Base-by-base conservation (phyloP, 805 yeast genomes). In the Candida xyloterini region DNA sequence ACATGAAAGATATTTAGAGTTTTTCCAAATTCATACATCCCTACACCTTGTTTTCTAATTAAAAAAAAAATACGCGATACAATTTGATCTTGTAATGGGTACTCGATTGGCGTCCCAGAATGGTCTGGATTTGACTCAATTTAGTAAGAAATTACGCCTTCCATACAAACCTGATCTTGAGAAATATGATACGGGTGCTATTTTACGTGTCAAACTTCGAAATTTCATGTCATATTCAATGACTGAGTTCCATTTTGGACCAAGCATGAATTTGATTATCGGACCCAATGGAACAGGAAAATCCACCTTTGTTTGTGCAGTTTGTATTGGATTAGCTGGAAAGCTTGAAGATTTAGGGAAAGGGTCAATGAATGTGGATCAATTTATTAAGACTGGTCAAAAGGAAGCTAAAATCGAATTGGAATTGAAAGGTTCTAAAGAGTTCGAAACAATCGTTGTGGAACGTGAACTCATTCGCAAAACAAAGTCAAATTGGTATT, bases 281-380 rank as follows among this genome's bases (percentile, higher is more conserved):
- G 99, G 97, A 0, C 97, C 97, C 10, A 93, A 93, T 59, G 99
- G 99, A 25, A 78, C 95, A 0, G 99, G 99, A 6, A 93, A 93
- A 55, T 81, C 93, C 27, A 88, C 98, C 0, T 77, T 93, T 53
- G 90, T 93, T 4, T 86, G 96, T 44, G 98, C 96, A 0, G 77
- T 91, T 1, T 91, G 95, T 56, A 68, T 93, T 24, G 95, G 96
- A 0, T 65, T 93, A 13, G 91, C 83, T 1, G 98, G 97, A 1
- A 78, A 75, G 53, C 73, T 85, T 15, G 85, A 77, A 27, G 66
- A 79, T 30, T 74, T 90, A 43, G 95, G 93, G 4, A 64, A 84
- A 74, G 67, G 83, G 68, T 57, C 76, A 56, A 60, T 76, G 66
- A 77, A 73, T 29, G 59, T 79, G 2, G 69, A 70, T 26, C 81